phyloP scores from a whole-genome alignment of 371 early-diverging fungal genomes.

The Mortierella sp. region DNA sequence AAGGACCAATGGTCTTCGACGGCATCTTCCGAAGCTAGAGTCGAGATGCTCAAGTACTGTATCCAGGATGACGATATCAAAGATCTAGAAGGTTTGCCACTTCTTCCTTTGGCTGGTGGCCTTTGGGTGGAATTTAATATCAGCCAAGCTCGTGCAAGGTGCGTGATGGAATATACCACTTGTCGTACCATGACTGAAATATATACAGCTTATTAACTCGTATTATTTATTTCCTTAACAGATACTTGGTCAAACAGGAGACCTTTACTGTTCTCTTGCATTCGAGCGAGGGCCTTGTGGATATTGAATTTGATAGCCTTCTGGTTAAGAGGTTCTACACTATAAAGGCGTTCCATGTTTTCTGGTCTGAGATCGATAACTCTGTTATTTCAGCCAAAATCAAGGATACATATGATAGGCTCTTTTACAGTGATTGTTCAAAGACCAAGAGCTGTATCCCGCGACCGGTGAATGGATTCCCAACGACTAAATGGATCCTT shows the following conservation, averaged over 20 bases:
- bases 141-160: slow-evolving; percentile 8
- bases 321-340: not conserved
- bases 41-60: slow-evolving; percentile 30
- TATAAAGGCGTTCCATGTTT: not conserved
- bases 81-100: slow-evolving; percentile 28
- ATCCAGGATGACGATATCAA: slow-evolving; percentile 12
- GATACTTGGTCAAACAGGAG: slow-evolving; percentile 1
- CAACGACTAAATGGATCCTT: slow-evolving; percentile 21
- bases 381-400: not conserved
- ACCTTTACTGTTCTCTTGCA: slow-evolving; percentile 11
- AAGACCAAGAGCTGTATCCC: slow-evolving; percentile 2
- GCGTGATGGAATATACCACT: not conserved
- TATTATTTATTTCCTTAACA: not conserved
- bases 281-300: slow-evolving; percentile 21
- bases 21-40: not conserved
- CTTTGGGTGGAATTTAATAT: slow-evolving; percentile 32
- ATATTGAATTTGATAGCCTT: not conserved
- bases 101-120: slow-evolving; percentile 27
- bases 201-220: too few species aligned
- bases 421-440: not conserved
- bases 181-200: not conserved
- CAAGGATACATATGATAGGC: not conserved
- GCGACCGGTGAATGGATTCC: slow-evolving; percentile 10
- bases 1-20: not conserved
- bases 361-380: slow-evolving; percentile 2